Evolutionary conservation across 2,329 filamentous ascomycete genomes (phyloP), one percentile per base, ranked within the genome.

Genomic region (Penicillium aurantiogriseum): DNA sequence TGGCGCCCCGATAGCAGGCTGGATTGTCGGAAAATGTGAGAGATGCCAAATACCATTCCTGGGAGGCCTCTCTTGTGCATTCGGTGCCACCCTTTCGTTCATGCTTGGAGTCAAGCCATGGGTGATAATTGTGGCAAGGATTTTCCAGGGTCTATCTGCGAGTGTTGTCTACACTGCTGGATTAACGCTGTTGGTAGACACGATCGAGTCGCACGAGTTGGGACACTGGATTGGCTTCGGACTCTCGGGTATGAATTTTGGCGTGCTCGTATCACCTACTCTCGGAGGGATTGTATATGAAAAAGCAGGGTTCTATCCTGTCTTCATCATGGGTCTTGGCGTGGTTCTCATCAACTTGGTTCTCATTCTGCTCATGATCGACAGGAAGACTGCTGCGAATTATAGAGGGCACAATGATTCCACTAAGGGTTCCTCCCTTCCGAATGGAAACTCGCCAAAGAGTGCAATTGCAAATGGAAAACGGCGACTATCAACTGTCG

Each of bases 171-270:
- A 56, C 5, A 56, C 48, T 40, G 54, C 54, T 10, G 54, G 54
- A 10, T 31, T 56, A 36, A 56, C 54, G 40, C 54, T 56, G 54
- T 27, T 56, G 25, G 54, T 56, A 17, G 48, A 56, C n/a, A 46
- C 54, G 35, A 56, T 56, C 17, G 54, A 56, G 54, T 56, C 48
- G 25, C 48, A 56, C 40, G 48, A 52, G 27, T 48, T 56, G 40
- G 54, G 54, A 21, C 48, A 42, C 48, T 56, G 54, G 54, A 46
- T 56, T 46, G 48, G 54, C 21, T 56, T 56, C n/a, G 54, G 54
- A 19, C 54, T 52, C 7, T 56, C 54, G 11, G 54, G 54, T 17
- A 56, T 56, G 54, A 52, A 52, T 13, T 46, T 56, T 21, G 54
- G 54, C 1, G 54, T 52, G 7, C 54, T 46, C 31, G 48, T 56